Evolutionary conservation across 495 filamentous ascomycete species (phyloP).

Genomic region (Podospora bellae-mahoneyi): DNA sequence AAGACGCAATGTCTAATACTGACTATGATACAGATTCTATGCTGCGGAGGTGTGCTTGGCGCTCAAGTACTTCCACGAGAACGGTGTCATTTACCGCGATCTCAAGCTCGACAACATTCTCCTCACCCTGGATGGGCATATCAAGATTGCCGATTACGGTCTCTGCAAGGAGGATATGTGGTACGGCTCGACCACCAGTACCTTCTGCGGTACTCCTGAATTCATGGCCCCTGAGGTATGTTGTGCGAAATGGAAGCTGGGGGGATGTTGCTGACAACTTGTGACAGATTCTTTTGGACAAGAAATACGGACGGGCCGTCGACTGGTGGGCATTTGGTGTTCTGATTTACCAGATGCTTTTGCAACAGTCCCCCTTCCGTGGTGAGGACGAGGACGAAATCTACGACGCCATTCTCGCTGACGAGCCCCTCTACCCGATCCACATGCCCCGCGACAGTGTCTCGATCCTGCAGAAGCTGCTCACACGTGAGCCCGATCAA

Average conservation of each 20-base stretch:
- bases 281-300: conserved; percentile 85
- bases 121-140: conserved; percentile 91
- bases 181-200: conserved; percentile 95
- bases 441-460: conserved; percentile 99
- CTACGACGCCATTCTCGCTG: conserved; percentile 97
- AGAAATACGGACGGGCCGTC: conserved; percentile 97
- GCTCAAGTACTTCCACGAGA: conserved; percentile 98
- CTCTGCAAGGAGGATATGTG: conserved; percentile 99
- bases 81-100: conserved; percentile 99
- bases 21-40: conserved; percentile 66
- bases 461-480: conserved; percentile 94
- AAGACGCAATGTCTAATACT: neutral
- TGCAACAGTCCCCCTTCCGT: conserved; percentile 98
- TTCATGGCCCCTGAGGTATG: conserved; percentile 98
- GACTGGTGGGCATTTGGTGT: conserved; percentile 99
- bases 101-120: conserved; percentile 99
- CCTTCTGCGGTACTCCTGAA: conserved; percentile 97
- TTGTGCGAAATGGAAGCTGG: conserved; percentile 7
- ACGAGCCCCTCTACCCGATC: conserved; percentile 97
- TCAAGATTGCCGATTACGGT: conserved; percentile 98
- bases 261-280: neutral
- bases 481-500: conserved; percentile 91
- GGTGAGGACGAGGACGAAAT: conserved; percentile 99
- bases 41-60: conserved; percentile 96
- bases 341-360: conserved; percentile 98